Conservation (phyloP, 495 filamentous ascomycete species). For the Physcia stellaris region DNA sequence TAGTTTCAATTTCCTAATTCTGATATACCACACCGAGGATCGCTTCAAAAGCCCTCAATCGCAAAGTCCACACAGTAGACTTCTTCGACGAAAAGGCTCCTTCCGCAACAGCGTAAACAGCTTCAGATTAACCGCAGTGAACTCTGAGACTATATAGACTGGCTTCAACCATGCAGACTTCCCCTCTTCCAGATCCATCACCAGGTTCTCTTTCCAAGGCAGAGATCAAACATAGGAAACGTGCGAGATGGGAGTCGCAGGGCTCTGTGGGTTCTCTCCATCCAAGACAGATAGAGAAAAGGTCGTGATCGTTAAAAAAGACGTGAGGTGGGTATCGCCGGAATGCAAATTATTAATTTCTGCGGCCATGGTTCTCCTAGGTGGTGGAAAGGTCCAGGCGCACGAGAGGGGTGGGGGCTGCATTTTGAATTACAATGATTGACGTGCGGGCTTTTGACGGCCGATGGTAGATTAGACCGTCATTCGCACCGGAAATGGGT, state of each 20-base stretch:
- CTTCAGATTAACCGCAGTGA: too few relatives aligned
- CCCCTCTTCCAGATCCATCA: not conserved
- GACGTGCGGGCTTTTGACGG: constrained; percentile 2
- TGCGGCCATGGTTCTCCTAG: not conserved
- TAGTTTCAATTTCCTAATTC: too few relatives aligned
- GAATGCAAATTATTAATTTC: constrained; percentile 10
- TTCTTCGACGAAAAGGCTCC: too few relatives aligned
- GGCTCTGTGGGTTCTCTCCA: not conserved
- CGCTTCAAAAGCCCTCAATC: too few relatives aligned
- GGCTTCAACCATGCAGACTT: too few relatives aligned
- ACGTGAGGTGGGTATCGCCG: constrained; percentile 7
- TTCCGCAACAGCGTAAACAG: too few relatives aligned
- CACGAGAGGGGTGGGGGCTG: constrained; percentile 14
- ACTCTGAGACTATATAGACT: too few relatives aligned
- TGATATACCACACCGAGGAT: too few relatives aligned
- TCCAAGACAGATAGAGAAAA: not conserved
- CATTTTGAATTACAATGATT: constrained; percentile 16
- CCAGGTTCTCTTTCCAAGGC: not conserved
- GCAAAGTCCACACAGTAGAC: too few relatives aligned
- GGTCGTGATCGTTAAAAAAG: constrained; percentile 4
- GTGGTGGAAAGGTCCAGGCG: not conserved
- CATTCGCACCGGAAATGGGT: constrained; percentile 13
- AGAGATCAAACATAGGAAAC: not conserved
- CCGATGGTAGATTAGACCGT: constrained; percentile 8
- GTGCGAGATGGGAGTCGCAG: not conserved